Base-by-base conservation (phyloP, 2,329 filamentous ascomycete genomes). In the Hirsutella thompsonii region DNA sequence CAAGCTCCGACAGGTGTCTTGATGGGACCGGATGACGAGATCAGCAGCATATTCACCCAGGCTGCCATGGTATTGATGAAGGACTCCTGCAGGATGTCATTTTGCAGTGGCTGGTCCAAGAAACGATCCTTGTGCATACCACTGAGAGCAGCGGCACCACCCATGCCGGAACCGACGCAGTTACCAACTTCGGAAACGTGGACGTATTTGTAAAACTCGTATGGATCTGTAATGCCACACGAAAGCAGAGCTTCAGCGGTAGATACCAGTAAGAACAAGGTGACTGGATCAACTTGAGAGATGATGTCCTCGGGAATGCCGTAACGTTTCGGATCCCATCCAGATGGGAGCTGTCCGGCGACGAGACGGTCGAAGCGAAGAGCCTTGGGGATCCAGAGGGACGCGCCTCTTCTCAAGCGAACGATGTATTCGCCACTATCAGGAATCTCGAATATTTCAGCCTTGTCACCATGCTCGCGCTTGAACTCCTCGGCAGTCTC, bases 31-130 rank as follows among this genome's bases (percentile, higher is more conserved):
- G 92, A 96, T 5, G 92, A 96, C 4, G 92, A 98, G 48, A 98
- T 71, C 48, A 98, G 72, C 66, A 98, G 71, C 92, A 98, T 98
- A 72, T 98, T 98, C 43, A 98, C 89, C 92, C 92, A 98, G 14
- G 92, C 92, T 52, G 86, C 83, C 90, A 98, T 98, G 42, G 92
- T 98, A 74, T 98, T 98, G 76, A 98, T 96, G 73, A 98, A 98
- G 11, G 92, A 96, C 67, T 98, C 92, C 60, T 98, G 93, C 13
- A 98, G 76, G 59, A 98, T 95, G 58, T 98, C 92, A 67, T 96
- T 98, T 67, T 98, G 93, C 38, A 98, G 77, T 42, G 90, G 92
- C 69, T 89, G 92, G 68, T 98, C 92, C 47, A 96, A 74, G 78
- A 82, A 96, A 45, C 92, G 84, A 62, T 95, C 90, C 65, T 90